Conservation (phyloP, 805 yeast genomes). For the Ascoidea rubescens region DNA sequence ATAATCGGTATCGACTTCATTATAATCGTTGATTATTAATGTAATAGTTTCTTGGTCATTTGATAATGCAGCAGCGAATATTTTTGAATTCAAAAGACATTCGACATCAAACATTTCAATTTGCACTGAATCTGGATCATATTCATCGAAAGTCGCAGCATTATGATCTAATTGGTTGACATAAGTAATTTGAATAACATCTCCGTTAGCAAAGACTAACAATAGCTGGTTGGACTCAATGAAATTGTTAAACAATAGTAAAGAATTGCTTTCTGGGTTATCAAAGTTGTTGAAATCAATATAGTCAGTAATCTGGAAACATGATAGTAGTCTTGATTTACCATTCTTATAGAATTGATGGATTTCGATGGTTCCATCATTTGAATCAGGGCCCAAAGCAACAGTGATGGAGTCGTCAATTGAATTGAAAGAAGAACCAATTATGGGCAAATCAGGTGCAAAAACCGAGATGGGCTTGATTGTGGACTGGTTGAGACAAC, state of each 20-base stretch:
- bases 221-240: slow-evolving; percentile 54
- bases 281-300: too few species aligned
- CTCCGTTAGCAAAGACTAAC: slow-evolving; percentile 63
- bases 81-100: slow-evolving; percentile 71
- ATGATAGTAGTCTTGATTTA: slow-evolving; percentile 38
- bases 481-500: not conserved
- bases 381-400: slow-evolving; percentile 18
- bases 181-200: slow-evolving; percentile 26
- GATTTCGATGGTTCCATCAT: slow-evolving; percentile 45
- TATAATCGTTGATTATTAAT: too few species aligned
- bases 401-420: not conserved
- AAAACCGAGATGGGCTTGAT: not conserved
- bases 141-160: slow-evolving; percentile 45
- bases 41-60: slow-evolving; percentile 84
- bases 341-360: slow-evolving; percentile 65
- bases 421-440: not conserved
- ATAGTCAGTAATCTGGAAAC: slow-evolving; percentile 28
- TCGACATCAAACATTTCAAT: slow-evolving; percentile 54
- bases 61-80: slow-evolving; percentile 71
- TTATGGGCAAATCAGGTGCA: slow-evolving; percentile 2
- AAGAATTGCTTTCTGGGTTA: slow-evolving; percentile 17
- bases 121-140: slow-evolving; percentile 21
- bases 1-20: slow-evolving; percentile 2
- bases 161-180: too few species aligned
- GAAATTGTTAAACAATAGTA: slow-evolving; percentile 52